Evolutionary conservation across 73 alveolate species (phyloP).

Genomic region (Paramecium pentaurelia): DNA sequence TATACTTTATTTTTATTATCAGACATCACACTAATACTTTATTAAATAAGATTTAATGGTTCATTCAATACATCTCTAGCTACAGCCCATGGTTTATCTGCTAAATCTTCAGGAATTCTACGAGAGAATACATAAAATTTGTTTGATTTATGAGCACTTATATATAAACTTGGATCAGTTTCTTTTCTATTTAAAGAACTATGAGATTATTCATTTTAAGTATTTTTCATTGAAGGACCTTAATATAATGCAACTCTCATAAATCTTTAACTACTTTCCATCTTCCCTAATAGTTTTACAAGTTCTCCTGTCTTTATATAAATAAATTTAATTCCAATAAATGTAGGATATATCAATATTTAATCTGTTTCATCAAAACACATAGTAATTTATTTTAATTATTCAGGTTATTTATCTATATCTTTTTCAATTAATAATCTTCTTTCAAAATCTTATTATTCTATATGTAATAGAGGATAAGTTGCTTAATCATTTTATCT

Average conservation of each 20-base stretch:
- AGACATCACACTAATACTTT: conserved; percentile 21
- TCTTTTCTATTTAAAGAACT: conserved; percentile 64
- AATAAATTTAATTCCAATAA: conserved; percentile 81
- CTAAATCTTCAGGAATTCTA: conserved; percentile 59
- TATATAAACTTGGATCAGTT: conserved; percentile 77
- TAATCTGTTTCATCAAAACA: conserved; percentile 85
- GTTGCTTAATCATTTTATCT: conserved; percentile 53
- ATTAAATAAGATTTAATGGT: conserved; percentile 12
- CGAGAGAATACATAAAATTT: conserved; percentile 52
- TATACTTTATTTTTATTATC: conserved; percentile 10
- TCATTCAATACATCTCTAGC: conserved; percentile 60
- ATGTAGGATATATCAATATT: conserved; percentile 76
- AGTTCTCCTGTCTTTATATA: conserved; percentile 60
- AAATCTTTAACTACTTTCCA: conserved; percentile 80
- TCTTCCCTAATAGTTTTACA: conserved; percentile 80
- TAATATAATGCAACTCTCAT: conserved; percentile 72
- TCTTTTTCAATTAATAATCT: conserved; percentile 71
- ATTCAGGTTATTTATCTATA: conserved; percentile 56
- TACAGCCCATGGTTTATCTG: conserved; percentile 16
- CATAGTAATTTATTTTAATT: conserved; percentile 47
- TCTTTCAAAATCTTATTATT: conserved; percentile 71
- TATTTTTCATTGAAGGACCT: conserved; percentile 84
- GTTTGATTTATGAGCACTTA: conserved; percentile 72
- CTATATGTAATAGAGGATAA: conserved; percentile 57
- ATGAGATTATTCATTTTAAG: conserved; percentile 74